Evolutionary conservation across 805 yeast genomes (phyloP).

Genomic region (Yamadazyma sp.): DNA sequence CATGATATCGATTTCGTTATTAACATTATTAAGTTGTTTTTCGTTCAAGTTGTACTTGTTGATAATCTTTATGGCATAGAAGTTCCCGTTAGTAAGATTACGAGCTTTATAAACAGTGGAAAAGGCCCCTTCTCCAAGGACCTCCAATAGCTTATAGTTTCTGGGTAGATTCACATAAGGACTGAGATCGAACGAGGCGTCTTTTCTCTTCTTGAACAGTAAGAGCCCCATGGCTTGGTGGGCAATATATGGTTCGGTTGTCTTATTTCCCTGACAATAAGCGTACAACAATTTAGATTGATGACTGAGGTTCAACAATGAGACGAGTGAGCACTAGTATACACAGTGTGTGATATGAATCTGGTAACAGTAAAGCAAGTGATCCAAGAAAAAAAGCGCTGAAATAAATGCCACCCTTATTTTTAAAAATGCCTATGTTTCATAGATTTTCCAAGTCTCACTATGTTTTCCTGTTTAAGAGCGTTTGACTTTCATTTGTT

Average conservation of each 20-base stretch:
- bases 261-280: no score
- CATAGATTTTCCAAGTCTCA: conserved; percentile 8
- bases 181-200: conserved; percentile 12
- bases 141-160: conserved; percentile 29
- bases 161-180: conserved; percentile 25
- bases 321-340: no score
- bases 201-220: conserved; percentile 14
- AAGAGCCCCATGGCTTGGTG: conserved; percentile 12
- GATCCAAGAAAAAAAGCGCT: background rate
- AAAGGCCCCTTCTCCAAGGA: conserved; percentile 85
- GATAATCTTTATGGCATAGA: conserved; percentile 76
- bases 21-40: conserved; percentile 55
- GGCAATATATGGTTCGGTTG: no score
- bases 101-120: conserved; percentile 76
- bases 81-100: conserved; percentile 31
- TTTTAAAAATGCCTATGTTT: conserved; percentile 8
- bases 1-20: conserved; percentile 76
- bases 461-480: conserved; percentile 9
- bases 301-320: no score
- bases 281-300: no score
- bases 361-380: no score
- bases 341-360: no score
- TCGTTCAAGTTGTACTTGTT: conserved; percentile 54
- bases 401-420: conserved; percentile 3
- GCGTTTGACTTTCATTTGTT: conserved; percentile 3